These are phyloP conservation scores for Pyrus betulifolia DNA, from an alignment of 306 rosid genomes.

Conservation along the genomic window DNA sequence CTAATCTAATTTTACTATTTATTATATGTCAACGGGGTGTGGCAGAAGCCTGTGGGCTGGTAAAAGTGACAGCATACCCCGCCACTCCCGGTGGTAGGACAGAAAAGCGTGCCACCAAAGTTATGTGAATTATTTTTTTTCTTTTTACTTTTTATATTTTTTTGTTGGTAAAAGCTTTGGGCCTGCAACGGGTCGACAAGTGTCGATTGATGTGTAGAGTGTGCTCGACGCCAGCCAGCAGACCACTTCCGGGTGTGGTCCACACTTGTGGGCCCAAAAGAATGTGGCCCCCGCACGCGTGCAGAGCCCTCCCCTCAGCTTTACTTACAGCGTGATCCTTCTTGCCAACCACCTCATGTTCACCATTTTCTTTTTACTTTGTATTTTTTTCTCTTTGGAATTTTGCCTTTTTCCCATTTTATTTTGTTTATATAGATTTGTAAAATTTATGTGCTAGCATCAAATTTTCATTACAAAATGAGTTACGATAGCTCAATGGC, in stretches of 20 bases:
- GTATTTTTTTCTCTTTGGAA: neutral
- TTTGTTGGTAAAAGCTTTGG: neutral
- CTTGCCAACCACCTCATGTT: conserved; percentile 4
- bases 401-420: neutral
- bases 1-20: neutral
- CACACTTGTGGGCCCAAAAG: conserved; percentile 21
- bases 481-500: too few relatives aligned
- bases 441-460: too few relatives aligned
- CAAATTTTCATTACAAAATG: too few relatives aligned
- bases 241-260: conserved; percentile 20
- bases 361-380: neutral
- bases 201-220: conserved; percentile 16
- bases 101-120: conserved; percentile 21
- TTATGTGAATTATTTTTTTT: neutral
- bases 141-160: neutral
- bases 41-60: conserved; percentile 16
- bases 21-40: conserved; percentile 24
- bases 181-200: neutral
- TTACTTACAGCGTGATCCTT: conserved; percentile 28
- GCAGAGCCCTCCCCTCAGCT: conserved; percentile 3
- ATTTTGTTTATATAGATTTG: too few relatives aligned
- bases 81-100: conserved; percentile 19
- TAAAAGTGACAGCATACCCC: conserved; percentile 11
- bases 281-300: conserved; percentile 41
- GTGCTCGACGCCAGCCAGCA: conserved; percentile 26